Evolutionary conservation across 306 rosid species (phyloP).

Genomic region (Prosopis cineraria): DNA sequence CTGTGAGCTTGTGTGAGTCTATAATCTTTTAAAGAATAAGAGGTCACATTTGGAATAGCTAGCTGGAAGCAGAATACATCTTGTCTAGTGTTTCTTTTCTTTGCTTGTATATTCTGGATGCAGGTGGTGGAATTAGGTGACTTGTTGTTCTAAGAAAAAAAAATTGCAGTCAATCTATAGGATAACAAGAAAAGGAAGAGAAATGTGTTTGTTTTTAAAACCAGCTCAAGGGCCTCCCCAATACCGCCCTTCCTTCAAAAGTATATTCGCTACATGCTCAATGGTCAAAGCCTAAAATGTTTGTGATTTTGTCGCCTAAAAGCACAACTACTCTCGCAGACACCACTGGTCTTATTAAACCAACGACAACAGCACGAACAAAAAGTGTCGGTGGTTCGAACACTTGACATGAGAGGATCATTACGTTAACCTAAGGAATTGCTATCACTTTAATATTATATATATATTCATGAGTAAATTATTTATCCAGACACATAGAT

Average conservation of each 20-base stretch:
- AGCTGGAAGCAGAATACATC: background rate
- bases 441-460: too few relatives aligned
- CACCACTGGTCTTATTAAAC: background rate
- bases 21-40: background rate
- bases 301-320: background rate
- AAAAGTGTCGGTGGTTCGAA: too few relatives aligned
- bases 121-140: background rate
- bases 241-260: background rate
- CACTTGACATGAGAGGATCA: too few relatives aligned
- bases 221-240: background rate
- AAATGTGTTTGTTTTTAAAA: background rate
- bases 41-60: background rate
- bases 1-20: background rate
- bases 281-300: background rate
- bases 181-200: background rate
- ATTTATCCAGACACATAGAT: too few relatives aligned
- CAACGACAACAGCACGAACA: background rate
- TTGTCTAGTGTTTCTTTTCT: background rate
- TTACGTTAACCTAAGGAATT: too few relatives aligned
- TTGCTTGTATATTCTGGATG: background rate
- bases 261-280: background rate
- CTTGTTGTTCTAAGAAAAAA: background rate
- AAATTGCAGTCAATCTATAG: background rate
- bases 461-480: too few relatives aligned
- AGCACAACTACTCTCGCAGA: background rate